phyloP scores from a whole-genome alignment of 805 yeast species.

The Ogataea dorogensis region DNA sequence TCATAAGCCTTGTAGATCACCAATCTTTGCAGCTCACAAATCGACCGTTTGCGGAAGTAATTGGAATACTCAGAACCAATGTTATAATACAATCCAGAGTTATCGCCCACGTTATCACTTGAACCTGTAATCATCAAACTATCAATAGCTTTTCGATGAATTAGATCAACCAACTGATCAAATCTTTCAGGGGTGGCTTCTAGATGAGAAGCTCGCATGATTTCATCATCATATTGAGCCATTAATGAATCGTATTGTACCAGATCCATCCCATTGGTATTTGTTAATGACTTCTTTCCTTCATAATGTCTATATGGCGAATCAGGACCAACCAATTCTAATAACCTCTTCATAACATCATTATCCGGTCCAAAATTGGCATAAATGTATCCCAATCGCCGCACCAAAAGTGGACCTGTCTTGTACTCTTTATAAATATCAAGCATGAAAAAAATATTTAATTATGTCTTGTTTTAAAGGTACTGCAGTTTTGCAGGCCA shows the following conservation, averaged over 20 bases:
- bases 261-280: constrained; percentile 6
- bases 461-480: constrained; percentile 3
- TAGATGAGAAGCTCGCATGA: constrained; percentile 6
- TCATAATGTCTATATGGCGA: constrained; percentile 16
- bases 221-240: constrained; percentile 14
- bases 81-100: constrained; percentile 20
- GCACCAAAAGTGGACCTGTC: constrained; percentile 22
- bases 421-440: constrained; percentile 9
- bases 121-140: constrained; percentile 20
- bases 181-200: constrained; percentile 12
- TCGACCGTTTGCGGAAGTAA: constrained; percentile 12
- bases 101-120: constrained; percentile 23
- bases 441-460: constrained; percentile 4
- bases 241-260: constrained; percentile 8
- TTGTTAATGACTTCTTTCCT: no score
- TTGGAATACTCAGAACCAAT: constrained; percentile 19
- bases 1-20: constrained; percentile 24
- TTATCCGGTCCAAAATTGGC: constrained; percentile 12
- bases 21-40: constrained; percentile 21
- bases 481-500: constrained; percentile 1
- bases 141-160: constrained; percentile 15
- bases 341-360: constrained; percentile 4
- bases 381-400: constrained; percentile 21
- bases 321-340: constrained; percentile 17
- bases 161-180: constrained; percentile 10